Evolutionary conservation across 164 flowering plant genomes (phyloP), one percentile per base, ranked within the genome.

Genomic region (Tinospora cordifolia): DNA sequence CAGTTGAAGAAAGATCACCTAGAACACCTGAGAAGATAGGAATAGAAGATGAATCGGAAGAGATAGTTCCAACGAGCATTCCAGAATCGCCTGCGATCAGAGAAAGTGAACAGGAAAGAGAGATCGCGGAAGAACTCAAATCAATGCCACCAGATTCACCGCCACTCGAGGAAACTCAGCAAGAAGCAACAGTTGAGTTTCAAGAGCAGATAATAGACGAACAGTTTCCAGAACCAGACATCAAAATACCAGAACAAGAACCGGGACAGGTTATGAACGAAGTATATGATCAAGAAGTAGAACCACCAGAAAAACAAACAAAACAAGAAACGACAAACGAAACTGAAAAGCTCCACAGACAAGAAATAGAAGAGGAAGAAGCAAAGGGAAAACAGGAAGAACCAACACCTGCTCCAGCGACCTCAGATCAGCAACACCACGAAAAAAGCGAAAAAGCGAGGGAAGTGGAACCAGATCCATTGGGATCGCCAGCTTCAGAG

Each of bases 261-360:
- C 22, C 6, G 24, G 24, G n/a, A 19, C 60, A 54, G 8, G 24
- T 22, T 30, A 30, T 30, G 4, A 30, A 30, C 22, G 21, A 8
- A 54, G 60, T n/a, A 7, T 24, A 54, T 19, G 60, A n/a, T 21
- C 60, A 60, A 66, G 15, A 8, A 12, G 39, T 66, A 12, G 65
- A 38, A 39, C 62, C 62, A 58, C 0, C 54, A 30, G 67, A 71
- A 26, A 46, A 75, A 41, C 67, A 51, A 75, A 41, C 67, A 19
- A 58, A 62, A n/a, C 66, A 73, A 41, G 74, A 41, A 40, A 21
- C 64, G 10, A 66, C 68, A 10, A 57, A 22, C 24, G n/a, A 22
- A 22, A 67, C 17, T 10, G 58, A 62, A 44, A 17, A 63, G 3
- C 46, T 26, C 10, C 66, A 3, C 6, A 19, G 54, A 51, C 51